These are phyloP conservation scores for Plasmodium berghei DNA, from an alignment of 169 alveolate species.

Conservation along the genomic window DNA sequence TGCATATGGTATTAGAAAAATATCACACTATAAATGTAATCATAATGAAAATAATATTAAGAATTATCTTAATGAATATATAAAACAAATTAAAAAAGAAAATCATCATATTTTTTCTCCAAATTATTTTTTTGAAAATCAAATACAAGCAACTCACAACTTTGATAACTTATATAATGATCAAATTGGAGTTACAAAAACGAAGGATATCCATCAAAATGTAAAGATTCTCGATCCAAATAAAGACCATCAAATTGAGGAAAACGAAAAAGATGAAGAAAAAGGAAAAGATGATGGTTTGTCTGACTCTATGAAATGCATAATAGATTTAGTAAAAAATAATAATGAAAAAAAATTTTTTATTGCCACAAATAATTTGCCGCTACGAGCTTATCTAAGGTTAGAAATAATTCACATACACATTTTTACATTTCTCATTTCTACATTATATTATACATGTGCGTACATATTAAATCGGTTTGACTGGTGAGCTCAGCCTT, in stretches of 20 bases:
- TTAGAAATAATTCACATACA: not conserved
- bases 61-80: constrained; percentile 4
- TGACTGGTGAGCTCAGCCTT: too few species aligned
- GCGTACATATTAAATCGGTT: not conserved
- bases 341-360: constrained; percentile 72
- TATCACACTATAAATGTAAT: constrained; percentile 62
- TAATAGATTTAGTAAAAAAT: constrained; percentile 68
- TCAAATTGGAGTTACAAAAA: not conserved
- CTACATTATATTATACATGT: not conserved
- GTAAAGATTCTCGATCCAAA: not conserved
- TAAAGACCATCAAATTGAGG: not conserved
- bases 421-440: too few species aligned
- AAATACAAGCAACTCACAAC: constrained; percentile 34
- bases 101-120: constrained; percentile 10
- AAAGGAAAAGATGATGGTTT: not conserved
- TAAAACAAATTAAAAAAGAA: constrained; percentile 31
- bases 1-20: constrained; percentile 45
- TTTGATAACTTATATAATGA: constrained; percentile 51
- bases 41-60: constrained; percentile 31
- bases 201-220: not conserved
- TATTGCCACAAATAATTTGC: constrained; percentile 50
- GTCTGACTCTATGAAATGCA: constrained; percentile 67
- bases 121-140: constrained; percentile 45
- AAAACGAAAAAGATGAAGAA: not conserved
- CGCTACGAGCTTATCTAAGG: constrained; percentile 41